These are phyloP conservation scores for Acanthamoeba triangularis DNA, from an alignment of 208 protist genomes.

Conservation along the genomic window DNA sequence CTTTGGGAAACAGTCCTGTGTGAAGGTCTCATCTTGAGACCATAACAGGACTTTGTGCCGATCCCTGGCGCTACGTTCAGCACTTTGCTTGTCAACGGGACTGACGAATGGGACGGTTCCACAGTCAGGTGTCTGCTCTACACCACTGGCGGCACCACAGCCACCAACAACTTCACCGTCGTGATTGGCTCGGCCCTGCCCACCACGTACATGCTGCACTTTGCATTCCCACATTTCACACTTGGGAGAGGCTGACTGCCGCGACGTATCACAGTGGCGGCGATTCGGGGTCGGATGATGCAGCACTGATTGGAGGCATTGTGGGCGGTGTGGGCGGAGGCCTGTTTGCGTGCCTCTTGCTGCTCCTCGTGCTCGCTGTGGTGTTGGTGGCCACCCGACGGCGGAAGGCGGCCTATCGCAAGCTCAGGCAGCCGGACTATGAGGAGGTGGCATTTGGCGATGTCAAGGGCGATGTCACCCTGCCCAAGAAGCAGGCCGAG, in stretches of 20 bases:
- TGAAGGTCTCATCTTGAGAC: not conserved
- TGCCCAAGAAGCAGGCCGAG: constrained; percentile 40
- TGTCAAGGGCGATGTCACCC: constrained; percentile 1
- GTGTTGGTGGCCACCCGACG: too few relatives aligned
- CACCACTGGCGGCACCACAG: not conserved
- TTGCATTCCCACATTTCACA: not conserved
- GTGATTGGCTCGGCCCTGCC: not conserved
- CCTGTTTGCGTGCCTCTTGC: not conserved
- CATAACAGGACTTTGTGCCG: not conserved
- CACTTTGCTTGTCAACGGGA: not conserved
- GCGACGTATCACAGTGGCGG: not conserved
- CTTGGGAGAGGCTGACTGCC: too few relatives aligned
- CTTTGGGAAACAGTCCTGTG: not conserved
- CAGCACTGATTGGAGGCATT: not conserved
- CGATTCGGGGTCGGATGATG: not conserved
- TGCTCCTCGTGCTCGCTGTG: not conserved
- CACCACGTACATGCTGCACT: not conserved
- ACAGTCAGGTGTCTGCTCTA: not conserved
- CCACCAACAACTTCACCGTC: constrained; percentile 21
- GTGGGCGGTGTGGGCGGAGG: not conserved
- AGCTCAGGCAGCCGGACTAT: constrained; percentile 30
- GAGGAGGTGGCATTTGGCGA: not conserved
- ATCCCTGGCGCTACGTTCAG: not conserved
- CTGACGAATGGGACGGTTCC: not conserved
- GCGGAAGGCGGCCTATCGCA: not conserved